These are phyloP conservation scores for Cercospora citrullina DNA, from an alignment of 2,329 filamentous ascomycete genomes.

Conservation along the genomic window DNA sequence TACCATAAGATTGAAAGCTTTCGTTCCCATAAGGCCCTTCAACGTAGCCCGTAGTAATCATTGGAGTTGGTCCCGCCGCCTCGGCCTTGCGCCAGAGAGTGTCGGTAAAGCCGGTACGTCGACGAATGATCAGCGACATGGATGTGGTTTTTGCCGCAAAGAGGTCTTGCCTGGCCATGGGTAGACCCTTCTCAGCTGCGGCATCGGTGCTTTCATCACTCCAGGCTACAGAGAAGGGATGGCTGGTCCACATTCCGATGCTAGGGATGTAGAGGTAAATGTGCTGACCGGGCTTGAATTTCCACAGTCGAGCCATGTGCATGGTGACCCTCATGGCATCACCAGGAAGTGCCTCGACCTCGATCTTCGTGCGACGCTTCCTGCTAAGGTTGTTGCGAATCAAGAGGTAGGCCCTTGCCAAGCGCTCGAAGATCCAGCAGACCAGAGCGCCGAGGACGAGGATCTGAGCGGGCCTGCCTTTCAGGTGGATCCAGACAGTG, in stretches of 20 bases:
- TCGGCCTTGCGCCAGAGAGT: conserved; percentile 72
- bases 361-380: conserved; percentile 64
- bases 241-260: conserved; percentile 71
- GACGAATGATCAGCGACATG: conserved; percentile 81
- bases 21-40: conserved; percentile 86
- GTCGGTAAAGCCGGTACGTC: conserved; percentile 84
- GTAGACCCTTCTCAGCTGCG: conserved; percentile 47
- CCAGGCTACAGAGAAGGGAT: conserved; percentile 80
- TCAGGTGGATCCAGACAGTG: conserved; percentile 67
- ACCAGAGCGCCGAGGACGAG: conserved; percentile 62
- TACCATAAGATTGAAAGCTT: conserved; percentile 87
- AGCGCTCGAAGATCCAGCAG: conserved; percentile 68
- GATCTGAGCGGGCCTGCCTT: conserved; percentile 58
- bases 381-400: conserved; percentile 65
- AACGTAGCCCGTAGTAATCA: conserved; percentile 70
- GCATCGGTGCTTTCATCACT: conserved; percentile 60
- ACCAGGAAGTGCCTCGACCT: conserved; percentile 74
- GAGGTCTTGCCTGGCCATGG: conserved; percentile 54
- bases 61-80: conserved; percentile 51
- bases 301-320: conserved; percentile 74
- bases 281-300: conserved; percentile 72
- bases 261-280: conserved; percentile 76
- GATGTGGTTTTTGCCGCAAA: conserved; percentile 52
- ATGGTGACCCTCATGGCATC: conserved; percentile 73
- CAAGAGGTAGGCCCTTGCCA: conserved; percentile 59